Conservation (phyloP, 2,329 filamentous ascomycete species). For the Drechslerella stenobrocha region DNA sequence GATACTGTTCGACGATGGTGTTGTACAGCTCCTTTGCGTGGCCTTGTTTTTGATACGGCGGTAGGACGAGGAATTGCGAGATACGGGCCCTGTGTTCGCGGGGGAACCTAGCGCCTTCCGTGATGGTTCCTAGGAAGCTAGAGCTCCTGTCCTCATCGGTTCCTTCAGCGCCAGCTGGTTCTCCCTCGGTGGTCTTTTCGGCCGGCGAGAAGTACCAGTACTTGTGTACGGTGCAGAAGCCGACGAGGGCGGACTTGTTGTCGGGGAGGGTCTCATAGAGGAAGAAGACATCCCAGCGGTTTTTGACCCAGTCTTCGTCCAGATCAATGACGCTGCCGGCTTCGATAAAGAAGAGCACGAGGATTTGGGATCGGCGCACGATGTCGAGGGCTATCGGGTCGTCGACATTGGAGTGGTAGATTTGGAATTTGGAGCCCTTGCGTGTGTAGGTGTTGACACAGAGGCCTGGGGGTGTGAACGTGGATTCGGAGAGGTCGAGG, state of each 20-base stretch:
- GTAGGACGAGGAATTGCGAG: conserved; percentile 89
- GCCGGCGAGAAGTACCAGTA: conserved; percentile 65
- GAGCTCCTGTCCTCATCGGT: background rate
- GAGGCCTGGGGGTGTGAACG: conserved; percentile 74
- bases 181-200: background rate
- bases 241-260: conserved; percentile 78
- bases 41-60: conserved; percentile 79
- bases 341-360: conserved; percentile 87
- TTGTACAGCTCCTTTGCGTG: conserved; percentile 80
- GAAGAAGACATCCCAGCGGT: conserved; percentile 91
- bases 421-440: conserved; percentile 68
- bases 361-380: conserved; percentile 77
- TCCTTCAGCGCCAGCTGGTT: background rate
- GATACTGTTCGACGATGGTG: conserved; percentile 71
- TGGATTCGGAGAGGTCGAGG: conserved; percentile 17
- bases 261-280: conserved; percentile 62
- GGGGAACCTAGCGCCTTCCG: background rate
- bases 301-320: conserved; percentile 70
- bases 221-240: conserved; percentile 87
- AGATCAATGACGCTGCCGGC: conserved; percentile 77
- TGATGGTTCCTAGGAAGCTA: background rate
- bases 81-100: conserved; percentile 62
- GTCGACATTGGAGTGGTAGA: conserved; percentile 77
- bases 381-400: conserved; percentile 69
- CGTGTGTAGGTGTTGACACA: conserved; percentile 67